phyloP scores from a whole-genome alignment of 1,284 basidiomycete genomes.

The Ceratobasidium sp. region DNA sequence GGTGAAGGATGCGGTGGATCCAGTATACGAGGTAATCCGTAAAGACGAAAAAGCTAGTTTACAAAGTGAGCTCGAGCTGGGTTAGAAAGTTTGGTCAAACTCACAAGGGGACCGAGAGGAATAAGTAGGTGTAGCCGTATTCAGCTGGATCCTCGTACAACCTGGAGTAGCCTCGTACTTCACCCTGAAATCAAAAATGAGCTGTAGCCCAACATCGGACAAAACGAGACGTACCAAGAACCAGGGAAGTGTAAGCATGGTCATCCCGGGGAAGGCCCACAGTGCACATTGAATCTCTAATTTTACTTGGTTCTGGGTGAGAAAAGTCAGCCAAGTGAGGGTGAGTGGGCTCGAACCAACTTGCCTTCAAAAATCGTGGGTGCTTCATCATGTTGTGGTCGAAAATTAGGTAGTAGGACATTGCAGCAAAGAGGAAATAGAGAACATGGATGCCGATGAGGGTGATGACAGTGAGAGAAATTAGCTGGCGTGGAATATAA shows the following conservation, averaged over 20 bases:
- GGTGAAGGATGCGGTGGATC: conserved; percentile 91
- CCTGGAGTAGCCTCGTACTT: conserved; percentile 85
- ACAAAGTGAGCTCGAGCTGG: conserved; percentile 31
- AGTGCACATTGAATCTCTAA: conserved; percentile 83
- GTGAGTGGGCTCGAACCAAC: conserved; percentile 64
- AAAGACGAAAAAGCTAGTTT: conserved; percentile 78
- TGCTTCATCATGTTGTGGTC: conserved; percentile 97
- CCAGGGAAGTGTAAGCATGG: conserved; percentile 87
- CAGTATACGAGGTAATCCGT: conserved; percentile 95
- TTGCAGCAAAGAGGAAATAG: conserved; percentile 85
- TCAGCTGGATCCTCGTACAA: conserved; percentile 81
- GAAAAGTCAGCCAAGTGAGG: conserved; percentile 36
- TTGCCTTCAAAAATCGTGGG: conserved; percentile 81
- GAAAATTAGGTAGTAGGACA: conserved; percentile 90
- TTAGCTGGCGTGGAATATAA: conserved; percentile 75
- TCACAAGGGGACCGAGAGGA: conserved; percentile 59
- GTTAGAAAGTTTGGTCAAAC: conserved; percentile 4
- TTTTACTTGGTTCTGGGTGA: conserved; percentile 58
- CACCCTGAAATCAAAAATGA: conserved; percentile 53
- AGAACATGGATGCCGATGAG: conserved; percentile 79
- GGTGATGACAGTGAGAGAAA: conserved; percentile 80
- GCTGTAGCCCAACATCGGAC: background rate
- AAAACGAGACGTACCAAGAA: conserved; percentile 61
- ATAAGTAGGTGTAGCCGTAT: conserved; percentile 70
- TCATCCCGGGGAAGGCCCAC: conserved; percentile 82